Evolutionary conservation across 2,329 filamentous ascomycete species (phyloP).

Genomic region (Cladosporium cucumerinum): DNA sequence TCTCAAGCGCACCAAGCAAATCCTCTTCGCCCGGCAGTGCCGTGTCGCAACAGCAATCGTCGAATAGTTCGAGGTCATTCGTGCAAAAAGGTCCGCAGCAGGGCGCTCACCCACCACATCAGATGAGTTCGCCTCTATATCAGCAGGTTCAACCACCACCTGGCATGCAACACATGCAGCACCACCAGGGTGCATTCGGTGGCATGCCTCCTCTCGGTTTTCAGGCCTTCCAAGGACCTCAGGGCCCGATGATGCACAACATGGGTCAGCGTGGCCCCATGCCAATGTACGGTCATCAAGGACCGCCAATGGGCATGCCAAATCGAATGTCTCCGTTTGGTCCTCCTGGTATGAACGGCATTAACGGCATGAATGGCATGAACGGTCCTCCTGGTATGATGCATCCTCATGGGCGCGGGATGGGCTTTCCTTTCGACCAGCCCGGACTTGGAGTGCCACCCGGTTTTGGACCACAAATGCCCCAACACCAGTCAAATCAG

Average conservation of each 20-base stretch:
- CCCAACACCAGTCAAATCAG: conserved; percentile 31
- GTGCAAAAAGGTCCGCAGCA: conserved; percentile 43
- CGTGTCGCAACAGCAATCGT: conserved; percentile 62
- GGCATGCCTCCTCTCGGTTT: conserved; percentile 54
- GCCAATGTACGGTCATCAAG: conserved; percentile 53
- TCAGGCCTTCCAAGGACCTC: conserved; percentile 52
- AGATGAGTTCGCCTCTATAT: conserved; percentile 42
- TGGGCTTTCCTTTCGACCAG: conserved; percentile 51
- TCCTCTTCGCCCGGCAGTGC: conserved; percentile 58
- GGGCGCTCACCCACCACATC: conserved; percentile 50
- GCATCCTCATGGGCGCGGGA: conserved; percentile 47
- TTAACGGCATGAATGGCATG: conserved; percentile 45
- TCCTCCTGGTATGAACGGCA: conserved; percentile 59
- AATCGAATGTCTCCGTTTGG: conserved; percentile 42
- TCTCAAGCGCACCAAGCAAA: conserved; percentile 46
- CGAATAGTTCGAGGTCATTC: conserved; percentile 29
- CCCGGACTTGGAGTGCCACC: conserved; percentile 40
- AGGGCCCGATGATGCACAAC: conserved; percentile 52
- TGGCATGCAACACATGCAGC: conserved; percentile 51
- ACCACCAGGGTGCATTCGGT: conserved; percentile 40
- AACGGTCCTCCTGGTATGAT: conserved; percentile 51
- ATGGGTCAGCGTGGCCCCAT: conserved; percentile 53
- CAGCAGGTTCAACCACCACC: conserved; percentile 60
- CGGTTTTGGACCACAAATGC: conserved; percentile 50
- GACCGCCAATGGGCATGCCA: conserved; percentile 47